phyloP scores from a whole-genome alignment of 495 filamentous ascomycete genomes.

The Hypoxylon rickii region DNA sequence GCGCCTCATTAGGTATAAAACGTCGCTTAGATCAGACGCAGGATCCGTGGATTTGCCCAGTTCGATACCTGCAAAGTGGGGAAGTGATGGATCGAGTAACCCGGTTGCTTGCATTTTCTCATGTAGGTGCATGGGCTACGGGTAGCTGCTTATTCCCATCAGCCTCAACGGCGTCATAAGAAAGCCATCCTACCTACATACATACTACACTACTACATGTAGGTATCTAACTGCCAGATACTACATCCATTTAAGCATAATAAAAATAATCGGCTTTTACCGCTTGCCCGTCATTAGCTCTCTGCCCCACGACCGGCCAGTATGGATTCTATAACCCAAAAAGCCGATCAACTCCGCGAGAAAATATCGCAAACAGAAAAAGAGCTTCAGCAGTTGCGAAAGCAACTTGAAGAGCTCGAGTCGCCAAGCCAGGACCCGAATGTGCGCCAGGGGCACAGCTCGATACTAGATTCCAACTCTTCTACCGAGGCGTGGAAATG shows the following conservation, averaged over 20 bases:
- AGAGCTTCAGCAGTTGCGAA: conserved; percentile 40
- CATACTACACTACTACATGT: too few relatives aligned
- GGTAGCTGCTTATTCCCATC: conserved; percentile 15
- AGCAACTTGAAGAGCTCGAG: conserved; percentile 43
- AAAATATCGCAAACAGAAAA: conserved; percentile 42
- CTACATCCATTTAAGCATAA: too few relatives aligned
- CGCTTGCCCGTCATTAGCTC: too few relatives aligned
- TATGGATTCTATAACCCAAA: conserved; percentile 25
- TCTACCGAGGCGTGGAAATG: conserved; percentile 50
- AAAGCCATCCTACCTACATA: too few relatives aligned
- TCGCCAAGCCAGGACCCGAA: conserved; percentile 2
- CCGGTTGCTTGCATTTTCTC: background rate
- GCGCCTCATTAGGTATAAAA: too few relatives aligned
- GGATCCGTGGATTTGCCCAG: too few relatives aligned
- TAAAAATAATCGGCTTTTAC: too few relatives aligned
- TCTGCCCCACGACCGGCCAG: too few relatives aligned
- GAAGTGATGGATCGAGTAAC: too few relatives aligned
- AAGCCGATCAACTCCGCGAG: conserved; percentile 34
- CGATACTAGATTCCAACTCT: conserved; percentile 1
- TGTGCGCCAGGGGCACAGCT: conserved; percentile 1
- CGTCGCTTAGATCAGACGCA: too few relatives aligned
- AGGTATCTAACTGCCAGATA: too few relatives aligned
- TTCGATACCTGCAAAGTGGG: too few relatives aligned
- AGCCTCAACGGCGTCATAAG: conserved; percentile 19
- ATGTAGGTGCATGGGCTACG: background rate